Evolutionary conservation across 768 basidiomycete species (phyloP), one percentile per base, ranked within the genome.

Genomic region (Hemileccinum rubropunctum): DNA sequence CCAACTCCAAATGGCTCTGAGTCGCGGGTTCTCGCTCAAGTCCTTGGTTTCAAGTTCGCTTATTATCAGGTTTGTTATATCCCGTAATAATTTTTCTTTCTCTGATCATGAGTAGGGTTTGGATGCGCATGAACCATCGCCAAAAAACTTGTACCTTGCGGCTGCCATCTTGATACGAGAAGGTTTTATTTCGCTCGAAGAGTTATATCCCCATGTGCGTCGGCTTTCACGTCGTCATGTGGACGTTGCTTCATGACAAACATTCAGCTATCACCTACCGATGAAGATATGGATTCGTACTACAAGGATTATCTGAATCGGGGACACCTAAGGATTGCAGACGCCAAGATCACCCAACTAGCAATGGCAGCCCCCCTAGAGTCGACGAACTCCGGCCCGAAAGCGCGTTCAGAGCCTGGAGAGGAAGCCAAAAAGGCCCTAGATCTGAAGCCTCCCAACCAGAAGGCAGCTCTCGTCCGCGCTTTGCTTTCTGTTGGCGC

Each of bases 41-140:
- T 98, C 7, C 73, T 99, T 18, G 97, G 97, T n/a, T 98, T 98
- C 79, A 99, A 99, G 69, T 95, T 97, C 60, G 78, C 80, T 9
- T 84, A 86, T 65, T 95, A 95, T 68, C 87, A 95, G 72, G 95
- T 93, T 55, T 42, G 78, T 59, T 50, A 37, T 53, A 39, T 23
- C n/a, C 33, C 36, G 10, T 32, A 14, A 13, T 15, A 18, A 35
- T 35, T 38, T 17, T 49, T 39, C 28, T 47, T 35, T 33, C 32
- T 58, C 57, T 68, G 45, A 64, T 35, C 18, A 3, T 32, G 33
- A 4, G 6, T 53, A 88, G 84, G 72, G 74, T 15, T 64, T 76
- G 23, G 86, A 87, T 9, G 76, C 77, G 2, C 65, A 71, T 23
- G 88, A 94, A 57, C 52, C 69, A 6, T 76, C 81, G 0, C 88